Base-by-base conservation (phyloP, 1,139 yeast species). In the Arxiozyma telluris region DNA sequence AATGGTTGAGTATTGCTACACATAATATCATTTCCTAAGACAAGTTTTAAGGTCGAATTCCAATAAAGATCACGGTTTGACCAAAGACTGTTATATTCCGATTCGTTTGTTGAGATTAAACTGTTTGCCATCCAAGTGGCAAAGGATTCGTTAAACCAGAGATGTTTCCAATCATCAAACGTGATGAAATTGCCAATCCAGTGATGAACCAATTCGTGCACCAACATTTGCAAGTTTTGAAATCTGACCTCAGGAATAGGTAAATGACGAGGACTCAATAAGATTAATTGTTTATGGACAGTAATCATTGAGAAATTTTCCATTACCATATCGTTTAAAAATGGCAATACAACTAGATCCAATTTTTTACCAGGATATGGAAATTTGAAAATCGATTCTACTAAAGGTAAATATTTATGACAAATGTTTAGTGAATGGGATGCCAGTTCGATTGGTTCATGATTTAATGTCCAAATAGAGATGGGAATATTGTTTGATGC, bases 81-180 rank as follows among this genome's bases (percentile, higher is more conserved):
- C 66, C 68, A 60, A 20, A 49, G 23, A n/a, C 65, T 47, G 4
- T 64, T 74, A 25, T 59, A 61, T 20, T 59, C 61, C 17, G 74
- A 57, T n/a, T 68, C 58, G 47, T 53, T 65, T 8, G 71, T 68
- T 12, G 80, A 65, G 21, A 54, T 54, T 1, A 78, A 66, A 54
- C 73, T 72, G 60, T 78, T 75, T 0, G 86, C 85, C 52, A 80
- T 73, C 77, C 82, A 82, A 0, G 91, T 84, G 0, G 93, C 91
- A 70, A 85, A 82, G 1, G 87, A 72, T 69, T 86, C 94, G 61
- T 84, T 84, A 57, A 86, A 72, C 91, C 93, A 84, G 46, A 85
- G 71, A 61, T 78, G 74, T 52, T 76, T 76, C 85, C 89, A 85
- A 39, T 79, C 78, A 53, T 82, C 85, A 61, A 84, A 84, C 0